These are phyloP conservation scores for Diaporthe sp. DNA, from an alignment of 2,329 filamentous ascomycete genomes.

Conservation along the genomic window DNA sequence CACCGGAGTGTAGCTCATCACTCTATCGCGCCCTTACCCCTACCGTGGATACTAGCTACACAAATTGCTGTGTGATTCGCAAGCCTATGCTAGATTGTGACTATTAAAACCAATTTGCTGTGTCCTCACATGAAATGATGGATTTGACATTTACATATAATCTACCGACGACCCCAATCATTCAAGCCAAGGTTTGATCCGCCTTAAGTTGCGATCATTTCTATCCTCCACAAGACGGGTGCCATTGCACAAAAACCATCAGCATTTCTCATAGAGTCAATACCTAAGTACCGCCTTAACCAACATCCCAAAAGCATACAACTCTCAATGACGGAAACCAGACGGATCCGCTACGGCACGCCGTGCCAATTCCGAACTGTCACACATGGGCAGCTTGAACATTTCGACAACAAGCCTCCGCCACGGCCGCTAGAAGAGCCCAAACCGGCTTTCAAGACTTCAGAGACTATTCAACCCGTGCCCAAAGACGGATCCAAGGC, in stretches of 20 bases:
- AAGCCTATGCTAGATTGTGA: neutral
- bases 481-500: neutral
- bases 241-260: neutral
- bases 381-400: slow-evolving; percentile 15
- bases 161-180: neutral
- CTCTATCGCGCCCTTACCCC: too few species aligned
- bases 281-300: too few species aligned
- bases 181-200: neutral
- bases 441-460: neutral
- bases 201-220: neutral
- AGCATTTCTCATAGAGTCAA: too few species aligned
- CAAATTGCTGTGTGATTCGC: too few species aligned
- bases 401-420: slow-evolving; percentile 21
- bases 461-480: neutral
- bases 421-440: slow-evolving; percentile 7
- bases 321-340: neutral
- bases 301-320: neutral
- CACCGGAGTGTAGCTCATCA: too few species aligned
- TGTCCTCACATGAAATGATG: too few species aligned
- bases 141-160: neutral
- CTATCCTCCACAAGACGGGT: neutral
- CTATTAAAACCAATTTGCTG: too few species aligned
- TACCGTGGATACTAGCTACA: too few species aligned
- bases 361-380: slow-evolving; percentile 1
- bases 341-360: slow-evolving; percentile 1